These are phyloP conservation scores for Alopecurus myosuroides DNA, from an alignment of 176 grass and related monocot genomes.

Conservation along the genomic window DNA sequence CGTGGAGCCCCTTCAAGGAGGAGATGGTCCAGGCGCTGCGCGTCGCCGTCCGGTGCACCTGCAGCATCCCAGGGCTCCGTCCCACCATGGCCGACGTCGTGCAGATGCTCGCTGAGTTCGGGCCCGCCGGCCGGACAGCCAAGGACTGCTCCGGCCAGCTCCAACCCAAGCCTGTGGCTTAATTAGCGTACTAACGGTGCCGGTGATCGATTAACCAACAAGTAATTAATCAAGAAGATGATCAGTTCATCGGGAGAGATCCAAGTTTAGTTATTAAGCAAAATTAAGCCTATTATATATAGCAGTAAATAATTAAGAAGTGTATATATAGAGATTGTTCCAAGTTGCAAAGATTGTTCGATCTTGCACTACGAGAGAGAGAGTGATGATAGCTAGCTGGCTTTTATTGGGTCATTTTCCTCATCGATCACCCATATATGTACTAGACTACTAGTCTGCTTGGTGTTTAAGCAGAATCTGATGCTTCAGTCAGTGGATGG, in stretches of 20 bases:
- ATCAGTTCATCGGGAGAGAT: not conserved
- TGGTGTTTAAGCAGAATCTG: conserved; percentile 99
- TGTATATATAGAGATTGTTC: not conserved
- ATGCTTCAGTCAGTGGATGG: conserved; percentile 45
- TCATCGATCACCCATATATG: conserved; percentile 2
- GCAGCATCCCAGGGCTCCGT: conserved; percentile 55
- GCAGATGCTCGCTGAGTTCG: conserved; percentile 69
- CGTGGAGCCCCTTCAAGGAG: conserved; percentile 74
- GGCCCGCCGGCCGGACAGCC: conserved; percentile 20
- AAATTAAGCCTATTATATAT: no score
- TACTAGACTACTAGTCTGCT: conserved; percentile 22
- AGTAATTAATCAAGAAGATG: not conserved
- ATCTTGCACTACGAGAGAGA: conserved; percentile 17
- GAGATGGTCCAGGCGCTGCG: conserved; percentile 78
- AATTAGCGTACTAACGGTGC: not conserved
- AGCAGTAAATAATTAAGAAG: not conserved
- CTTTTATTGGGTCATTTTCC: conserved; percentile 23
- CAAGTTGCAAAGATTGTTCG: conserved; percentile 41
- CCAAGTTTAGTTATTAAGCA: not conserved
- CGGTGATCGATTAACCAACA: not conserved
- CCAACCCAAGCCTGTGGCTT: not conserved
- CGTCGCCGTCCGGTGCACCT: conserved; percentile 74
- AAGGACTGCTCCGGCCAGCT: conserved; percentile 8
- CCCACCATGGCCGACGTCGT: conserved; percentile 96
- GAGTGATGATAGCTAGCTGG: not conserved